Percentiles rank a stretch among this genome's conserved stretches.
Evolutionary conservation across 2,329 filamentous ascomycete genomes (phyloP).

Genomic region (Penicillium sp.): DNA sequence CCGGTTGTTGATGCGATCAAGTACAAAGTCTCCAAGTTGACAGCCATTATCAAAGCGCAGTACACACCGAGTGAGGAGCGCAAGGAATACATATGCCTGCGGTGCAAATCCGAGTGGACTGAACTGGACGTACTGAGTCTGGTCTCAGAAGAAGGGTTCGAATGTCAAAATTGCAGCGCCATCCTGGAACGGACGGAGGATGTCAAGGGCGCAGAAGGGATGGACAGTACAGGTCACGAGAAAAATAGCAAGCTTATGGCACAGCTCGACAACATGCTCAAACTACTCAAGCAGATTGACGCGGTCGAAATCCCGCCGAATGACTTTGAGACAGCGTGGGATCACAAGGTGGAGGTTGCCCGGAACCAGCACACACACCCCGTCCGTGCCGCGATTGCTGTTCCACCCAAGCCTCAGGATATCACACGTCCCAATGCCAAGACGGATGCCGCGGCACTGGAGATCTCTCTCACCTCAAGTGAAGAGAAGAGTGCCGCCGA

Average conservation of each 20-base stretch:
- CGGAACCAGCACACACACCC: slow-evolving; percentile 44
- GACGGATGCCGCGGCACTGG: slow-evolving; percentile 44
- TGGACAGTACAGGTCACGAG: slow-evolving; percentile 47
- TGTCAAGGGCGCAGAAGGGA: slow-evolving; percentile 41
- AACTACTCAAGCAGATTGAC: slow-evolving; percentile 49
- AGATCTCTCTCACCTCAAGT: slow-evolving; percentile 48
- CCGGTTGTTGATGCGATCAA: slow-evolving; percentile 95
- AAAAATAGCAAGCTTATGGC: slow-evolving; percentile 50
- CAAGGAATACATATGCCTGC: slow-evolving; percentile 84
- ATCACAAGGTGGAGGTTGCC: slow-evolving; percentile 46
- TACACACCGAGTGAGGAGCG: slow-evolving; percentile 78
- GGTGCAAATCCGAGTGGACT: slow-evolving; percentile 83
- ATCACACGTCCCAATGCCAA: slow-evolving; percentile 42
- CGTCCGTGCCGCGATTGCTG: slow-evolving; percentile 39
- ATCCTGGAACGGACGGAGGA: slow-evolving; percentile 46
- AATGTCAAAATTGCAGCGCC: slow-evolving; percentile 73
- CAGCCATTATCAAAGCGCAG: slow-evolving; percentile 81
- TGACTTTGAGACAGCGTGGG: slow-evolving; percentile 49
- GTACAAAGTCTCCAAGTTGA: slow-evolving; percentile 83
- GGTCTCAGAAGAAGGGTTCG: slow-evolving; percentile 65
- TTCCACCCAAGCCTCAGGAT: slow-evolving; percentile 38
- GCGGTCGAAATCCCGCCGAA: slow-evolving; percentile 47
- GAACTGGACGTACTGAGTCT: slow-evolving; percentile 83
- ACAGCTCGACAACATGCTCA: slow-evolving; percentile 46
- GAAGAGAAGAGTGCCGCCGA: slow-evolving; percentile 50